Conservation (phyloP, 2,329 filamentous ascomycete genomes). For the Arthrobotrys iridis region DNA sequence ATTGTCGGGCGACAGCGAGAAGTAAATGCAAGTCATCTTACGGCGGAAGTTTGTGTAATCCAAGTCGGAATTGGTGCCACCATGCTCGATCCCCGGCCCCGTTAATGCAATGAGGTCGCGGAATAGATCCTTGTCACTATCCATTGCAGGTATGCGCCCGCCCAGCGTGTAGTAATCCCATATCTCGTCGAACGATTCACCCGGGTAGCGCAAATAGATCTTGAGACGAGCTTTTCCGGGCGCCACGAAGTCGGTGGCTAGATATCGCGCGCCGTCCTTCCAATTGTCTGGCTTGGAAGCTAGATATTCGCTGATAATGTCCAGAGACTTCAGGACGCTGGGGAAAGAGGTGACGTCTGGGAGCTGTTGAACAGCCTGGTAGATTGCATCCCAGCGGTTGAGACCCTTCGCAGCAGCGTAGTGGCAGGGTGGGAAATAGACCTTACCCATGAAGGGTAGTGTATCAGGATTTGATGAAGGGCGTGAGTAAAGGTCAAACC, state of each 20-base stretch:
- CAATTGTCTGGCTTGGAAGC: conserved; percentile 38
- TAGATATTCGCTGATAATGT: conserved; percentile 30
- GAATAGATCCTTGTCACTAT: conserved; percentile 34
- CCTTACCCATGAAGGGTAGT: conserved; percentile 40
- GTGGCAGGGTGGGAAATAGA: conserved; percentile 39
- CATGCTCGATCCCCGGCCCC: conserved; percentile 9
- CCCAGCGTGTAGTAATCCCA: conserved; percentile 45
- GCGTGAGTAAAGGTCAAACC: conserved; percentile 18
- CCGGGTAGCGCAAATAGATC: conserved; percentile 31
- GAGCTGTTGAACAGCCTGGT: conserved; percentile 19
- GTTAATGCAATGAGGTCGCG: conserved; percentile 24
- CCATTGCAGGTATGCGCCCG: conserved; percentile 30
- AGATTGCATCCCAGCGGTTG: conserved; percentile 32
- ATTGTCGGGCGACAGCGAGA: conserved; percentile 31
- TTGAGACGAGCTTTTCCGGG: conserved; percentile 38
- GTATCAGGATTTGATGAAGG: conserved; percentile 13
- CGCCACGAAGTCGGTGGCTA: conserved; percentile 35
- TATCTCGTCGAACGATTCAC: conserved; percentile 34
- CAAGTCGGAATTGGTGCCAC: not conserved
- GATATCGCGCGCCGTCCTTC: conserved; percentile 22
- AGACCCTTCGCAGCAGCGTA: conserved; percentile 24
- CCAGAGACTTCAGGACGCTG: conserved; percentile 25
- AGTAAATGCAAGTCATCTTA: conserved; percentile 34
- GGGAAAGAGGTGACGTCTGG: conserved; percentile 21
- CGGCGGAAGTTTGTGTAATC: conserved; percentile 2